Evolutionary conservation across 257 asterid genomes (phyloP).

Genomic region (Lycium ferocissimum): DNA sequence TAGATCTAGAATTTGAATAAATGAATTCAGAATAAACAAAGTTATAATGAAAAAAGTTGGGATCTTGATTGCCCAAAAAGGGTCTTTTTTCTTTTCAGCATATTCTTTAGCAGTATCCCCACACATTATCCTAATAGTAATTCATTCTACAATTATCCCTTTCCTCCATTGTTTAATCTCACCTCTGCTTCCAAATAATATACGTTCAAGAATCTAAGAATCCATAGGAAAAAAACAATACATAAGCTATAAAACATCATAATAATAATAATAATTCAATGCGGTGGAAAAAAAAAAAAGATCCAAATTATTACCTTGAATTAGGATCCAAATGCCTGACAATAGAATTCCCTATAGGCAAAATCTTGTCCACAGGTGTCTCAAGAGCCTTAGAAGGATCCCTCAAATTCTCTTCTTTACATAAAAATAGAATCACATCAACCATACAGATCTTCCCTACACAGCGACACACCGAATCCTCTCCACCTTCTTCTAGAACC

Average conservation of each 20-base stretch:
- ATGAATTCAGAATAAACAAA: neutral
- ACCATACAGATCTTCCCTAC: slow-evolving; percentile 70
- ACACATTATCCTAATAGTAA: neutral
- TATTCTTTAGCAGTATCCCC: neutral
- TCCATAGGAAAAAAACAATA: neutral
- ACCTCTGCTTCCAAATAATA: neutral
- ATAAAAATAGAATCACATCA: slow-evolving; percentile 70
- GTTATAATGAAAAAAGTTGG: neutral
- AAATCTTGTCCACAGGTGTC: slow-evolving; percentile 53
- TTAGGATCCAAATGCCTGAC: slow-evolving; percentile 71
- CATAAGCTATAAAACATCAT: too few relatives aligned
- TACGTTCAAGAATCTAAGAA: neutral
- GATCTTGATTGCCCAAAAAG: neutral
- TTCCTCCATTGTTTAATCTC: neutral
- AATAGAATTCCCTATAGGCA: slow-evolving; percentile 46
- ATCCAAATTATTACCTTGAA: slow-evolving; percentile 55
- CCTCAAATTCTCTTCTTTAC: slow-evolving; percentile 56
- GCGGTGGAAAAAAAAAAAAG: neutral
- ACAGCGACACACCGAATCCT: slow-evolving; percentile 45
- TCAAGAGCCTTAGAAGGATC: slow-evolving; percentile 72
- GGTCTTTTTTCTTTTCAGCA: neutral
- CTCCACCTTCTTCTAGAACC: slow-evolving; percentile 18
- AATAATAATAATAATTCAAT: neutral
- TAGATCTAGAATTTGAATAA: neutral
- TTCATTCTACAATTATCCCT: neutral